Evolutionary conservation across 1,284 basidiomycete species (phyloP).

Genomic region (Pterulicium gracile): DNA sequence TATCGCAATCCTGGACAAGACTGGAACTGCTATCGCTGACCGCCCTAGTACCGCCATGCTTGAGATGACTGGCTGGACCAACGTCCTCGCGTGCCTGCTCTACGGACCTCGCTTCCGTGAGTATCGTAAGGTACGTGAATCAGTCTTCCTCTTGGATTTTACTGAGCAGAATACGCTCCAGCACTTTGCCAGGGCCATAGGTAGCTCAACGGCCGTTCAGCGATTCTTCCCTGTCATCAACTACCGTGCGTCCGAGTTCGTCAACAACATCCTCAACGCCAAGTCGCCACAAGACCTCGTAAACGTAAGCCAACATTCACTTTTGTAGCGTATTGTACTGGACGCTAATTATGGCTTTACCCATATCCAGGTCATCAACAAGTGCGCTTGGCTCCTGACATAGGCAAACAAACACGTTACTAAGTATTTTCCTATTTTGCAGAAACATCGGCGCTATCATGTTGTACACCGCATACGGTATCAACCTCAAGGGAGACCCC

Average conservation of each 20-base stretch:
- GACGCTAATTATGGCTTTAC: background rate
- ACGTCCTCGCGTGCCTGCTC: background rate
- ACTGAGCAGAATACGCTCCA: no score
- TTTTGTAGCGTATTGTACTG: background rate
- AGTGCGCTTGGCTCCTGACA: background rate
- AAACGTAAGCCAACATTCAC: background rate
- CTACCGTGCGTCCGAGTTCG: background rate
- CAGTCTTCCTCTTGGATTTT: no score
- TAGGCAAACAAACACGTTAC: no score
- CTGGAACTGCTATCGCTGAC: background rate
- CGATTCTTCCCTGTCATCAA: background rate
- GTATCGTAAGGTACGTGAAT: conserved; percentile 1
- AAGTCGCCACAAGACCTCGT: background rate
- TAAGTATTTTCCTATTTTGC: background rate
- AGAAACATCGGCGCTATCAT: conserved; percentile 11
- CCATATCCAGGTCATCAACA: background rate
- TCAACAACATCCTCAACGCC: background rate
- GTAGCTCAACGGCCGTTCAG: background rate
- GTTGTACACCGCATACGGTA: conserved; percentile 16
- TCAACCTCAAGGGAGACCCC: conserved; percentile 12
- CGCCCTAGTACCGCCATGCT: background rate
- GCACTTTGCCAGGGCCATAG: background rate
- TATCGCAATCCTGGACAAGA: background rate
- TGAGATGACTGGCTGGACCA: conserved; percentile 1
- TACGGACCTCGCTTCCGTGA: background rate